Evolutionary conservation across 805 yeast species (phyloP).

Genomic region (Kuraishia piskuri): DNA sequence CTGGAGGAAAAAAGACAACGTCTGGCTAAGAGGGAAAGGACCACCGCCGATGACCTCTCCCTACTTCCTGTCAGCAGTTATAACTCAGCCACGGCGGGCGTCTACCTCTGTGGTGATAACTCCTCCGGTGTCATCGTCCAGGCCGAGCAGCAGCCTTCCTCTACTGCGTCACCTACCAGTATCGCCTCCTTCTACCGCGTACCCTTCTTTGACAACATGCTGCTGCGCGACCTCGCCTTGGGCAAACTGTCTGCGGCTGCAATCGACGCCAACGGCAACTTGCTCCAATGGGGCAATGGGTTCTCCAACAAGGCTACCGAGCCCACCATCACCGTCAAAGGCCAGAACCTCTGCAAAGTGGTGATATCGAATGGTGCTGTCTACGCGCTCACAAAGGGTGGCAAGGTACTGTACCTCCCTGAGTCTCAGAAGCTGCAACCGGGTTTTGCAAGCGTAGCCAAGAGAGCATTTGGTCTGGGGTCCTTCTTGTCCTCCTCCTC

Average conservation of each 20-base stretch:
- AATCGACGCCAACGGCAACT: conserved; percentile 59
- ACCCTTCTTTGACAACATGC: conserved; percentile 52
- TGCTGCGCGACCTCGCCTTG: conserved; percentile 48
- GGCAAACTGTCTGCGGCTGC: conserved; percentile 44
- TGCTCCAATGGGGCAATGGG: conserved; percentile 63
- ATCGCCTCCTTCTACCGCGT: conserved; percentile 52
- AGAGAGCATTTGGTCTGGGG: no score
- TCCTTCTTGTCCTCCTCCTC: no score
- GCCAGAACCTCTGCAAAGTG: conserved; percentile 34
- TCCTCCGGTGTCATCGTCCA: conserved; percentile 22
- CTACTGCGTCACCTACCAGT: conserved; percentile 16
- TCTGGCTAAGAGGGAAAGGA: conserved; percentile 11
- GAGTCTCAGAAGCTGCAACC: conserved; percentile 17
- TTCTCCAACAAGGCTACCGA: conserved; percentile 17
- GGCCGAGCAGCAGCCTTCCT: conserved; percentile 4
- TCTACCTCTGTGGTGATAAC: conserved; percentile 60
- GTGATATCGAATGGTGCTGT: conserved; percentile 45
- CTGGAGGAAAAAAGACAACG: conserved; percentile 8
- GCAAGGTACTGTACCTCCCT: conserved; percentile 35
- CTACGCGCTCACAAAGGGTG: conserved; percentile 36
- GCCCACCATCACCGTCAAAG: conserved; percentile 32
- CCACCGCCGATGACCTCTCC: conserved; percentile 23
- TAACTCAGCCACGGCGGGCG: conserved; percentile 41
- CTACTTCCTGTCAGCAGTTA: background rate
- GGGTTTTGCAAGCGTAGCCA: no score